These are phyloP conservation scores for Plenodomus biglobosus DNA, from an alignment of 2,329 filamentous ascomycete species.

Conservation along the genomic window DNA sequence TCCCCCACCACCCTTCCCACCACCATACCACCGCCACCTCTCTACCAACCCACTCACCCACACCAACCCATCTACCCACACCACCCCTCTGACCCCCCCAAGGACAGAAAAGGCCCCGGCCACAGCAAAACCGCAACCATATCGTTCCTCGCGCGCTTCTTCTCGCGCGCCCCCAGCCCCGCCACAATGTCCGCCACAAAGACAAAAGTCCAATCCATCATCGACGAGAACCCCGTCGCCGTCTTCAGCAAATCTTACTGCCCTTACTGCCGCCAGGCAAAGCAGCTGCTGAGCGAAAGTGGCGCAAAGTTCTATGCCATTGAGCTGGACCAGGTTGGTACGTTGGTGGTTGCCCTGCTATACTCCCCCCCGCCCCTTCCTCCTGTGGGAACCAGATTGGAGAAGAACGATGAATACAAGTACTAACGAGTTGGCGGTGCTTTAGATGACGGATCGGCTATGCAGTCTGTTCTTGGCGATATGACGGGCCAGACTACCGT, in stretches of 20 bases:
- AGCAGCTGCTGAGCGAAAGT: slow-evolving; percentile 68
- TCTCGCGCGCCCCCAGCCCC: slow-evolving; percentile 61
- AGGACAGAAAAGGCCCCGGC: not conserved
- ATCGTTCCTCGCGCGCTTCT: slow-evolving; percentile 72
- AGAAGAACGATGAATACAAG: too few species aligned
- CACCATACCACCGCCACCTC: too few species aligned
- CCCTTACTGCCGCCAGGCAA: slow-evolving; percentile 83
- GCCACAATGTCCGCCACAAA: slow-evolving; percentile 80
- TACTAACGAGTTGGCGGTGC: too few species aligned
- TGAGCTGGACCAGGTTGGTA: slow-evolving; percentile 85
- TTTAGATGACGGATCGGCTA: slow-evolving; percentile 76
- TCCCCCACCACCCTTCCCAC: too few species aligned
- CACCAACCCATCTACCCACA: not conserved
- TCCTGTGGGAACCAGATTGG: too few species aligned
- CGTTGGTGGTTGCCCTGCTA: slow-evolving; percentile 50
- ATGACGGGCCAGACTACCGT: slow-evolving; percentile 85
- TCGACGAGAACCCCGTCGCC: slow-evolving; percentile 85
- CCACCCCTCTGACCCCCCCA: too few species aligned
- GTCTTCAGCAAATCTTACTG: slow-evolving; percentile 98
- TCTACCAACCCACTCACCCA: not conserved
- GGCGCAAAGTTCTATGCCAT: slow-evolving; percentile 73
- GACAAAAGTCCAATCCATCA: slow-evolving; percentile 80
- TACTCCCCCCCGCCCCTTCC: not conserved
- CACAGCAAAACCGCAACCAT: slow-evolving; percentile 47
- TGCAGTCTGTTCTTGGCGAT: slow-evolving; percentile 81